phyloP scores from a whole-genome alignment of 148 eudicot genomes.

The Polygonum maritimum region DNA sequence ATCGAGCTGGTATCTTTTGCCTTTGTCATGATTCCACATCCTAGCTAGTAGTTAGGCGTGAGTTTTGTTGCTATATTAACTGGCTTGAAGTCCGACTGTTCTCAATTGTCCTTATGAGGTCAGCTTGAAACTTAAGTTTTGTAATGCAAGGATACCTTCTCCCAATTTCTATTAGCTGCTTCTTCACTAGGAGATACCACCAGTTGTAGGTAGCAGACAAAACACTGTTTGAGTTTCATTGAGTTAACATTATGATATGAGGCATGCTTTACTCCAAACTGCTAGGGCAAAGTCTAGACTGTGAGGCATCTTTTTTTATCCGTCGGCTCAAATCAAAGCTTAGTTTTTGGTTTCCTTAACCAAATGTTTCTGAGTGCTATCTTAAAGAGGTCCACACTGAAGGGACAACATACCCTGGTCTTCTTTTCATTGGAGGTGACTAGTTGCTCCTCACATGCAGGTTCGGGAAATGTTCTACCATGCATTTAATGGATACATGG shows the following conservation, averaged over 20 bases:
- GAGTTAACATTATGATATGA: background rate
- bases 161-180: background rate
- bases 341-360: background rate
- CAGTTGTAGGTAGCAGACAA: background rate
- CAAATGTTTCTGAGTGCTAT: background rate
- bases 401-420: background rate
- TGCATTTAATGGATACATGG: constrained; percentile 96
- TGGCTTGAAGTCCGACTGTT: background rate
- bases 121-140: background rate
- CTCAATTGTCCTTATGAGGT: background rate
- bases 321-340: background rate
- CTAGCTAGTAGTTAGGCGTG: background rate
- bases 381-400: background rate
- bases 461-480: constrained; percentile 93
- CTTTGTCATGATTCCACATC: background rate
- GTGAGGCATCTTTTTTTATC: background rate
- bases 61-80: background rate
- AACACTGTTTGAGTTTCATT: background rate
- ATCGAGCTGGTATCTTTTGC: background rate
- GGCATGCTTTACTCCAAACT: background rate
- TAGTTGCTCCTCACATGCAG: constrained; percentile 21
- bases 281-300: background rate
- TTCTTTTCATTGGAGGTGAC: constrained; percentile 2
- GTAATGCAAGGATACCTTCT: background rate
- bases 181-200: background rate